Base-by-base conservation (phyloP, 352 stramenopile species). In the Phytophthora boehmeriae region DNA sequence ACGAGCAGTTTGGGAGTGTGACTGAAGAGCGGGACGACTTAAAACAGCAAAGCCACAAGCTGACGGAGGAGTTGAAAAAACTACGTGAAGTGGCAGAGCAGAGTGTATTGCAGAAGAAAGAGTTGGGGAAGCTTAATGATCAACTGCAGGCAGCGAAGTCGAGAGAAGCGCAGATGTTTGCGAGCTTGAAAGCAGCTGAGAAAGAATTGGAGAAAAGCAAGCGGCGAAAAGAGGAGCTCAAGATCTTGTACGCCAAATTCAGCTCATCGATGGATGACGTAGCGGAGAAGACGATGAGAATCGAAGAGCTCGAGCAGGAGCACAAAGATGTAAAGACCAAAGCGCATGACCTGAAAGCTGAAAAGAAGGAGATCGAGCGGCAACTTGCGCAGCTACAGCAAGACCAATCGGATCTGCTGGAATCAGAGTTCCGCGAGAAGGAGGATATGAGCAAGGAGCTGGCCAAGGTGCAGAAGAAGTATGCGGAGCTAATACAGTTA, bases 281-380 rank as follows among this genome's bases (percentile, higher is more conserved):
- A 13, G 71, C 45, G 0, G 63, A 75, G 16, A 78, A 82, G 52
- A 63, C 68, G 9, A 80, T 73, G 59, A 62, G 67, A 51, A 43
- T 86, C 19, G 64, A 76, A 43, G 65, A 82, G 42, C 56, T 90
- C 3, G 52, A 70, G 20, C 35, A 60, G 6, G 23, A 82, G 22
- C 28, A 11, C 38, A 45, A 71, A 8, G 34, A 51, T 23, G 30
- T 8, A 13, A 41, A 36, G 59, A 64, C 2, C 30, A 61, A 30
- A 14, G 8, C n/a, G 11, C 13, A 28, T 30, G 23, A 34, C 4
- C 8, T 55, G 2, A 14, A 62, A 27, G 19, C 23, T 1, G 44
- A 59, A 11, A 69, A 58, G 0, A 5, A 63, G 27, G 9, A 63
- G 14, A 62, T 83, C 2, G 50, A 70, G 30, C 49, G 65, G 14